Percentiles rank a stretch among this genome's conserved stretches.
phyloP scores from a whole-genome alignment of 495 filamentous ascomycete species.

The Hypoxylon lienhwacheense region DNA sequence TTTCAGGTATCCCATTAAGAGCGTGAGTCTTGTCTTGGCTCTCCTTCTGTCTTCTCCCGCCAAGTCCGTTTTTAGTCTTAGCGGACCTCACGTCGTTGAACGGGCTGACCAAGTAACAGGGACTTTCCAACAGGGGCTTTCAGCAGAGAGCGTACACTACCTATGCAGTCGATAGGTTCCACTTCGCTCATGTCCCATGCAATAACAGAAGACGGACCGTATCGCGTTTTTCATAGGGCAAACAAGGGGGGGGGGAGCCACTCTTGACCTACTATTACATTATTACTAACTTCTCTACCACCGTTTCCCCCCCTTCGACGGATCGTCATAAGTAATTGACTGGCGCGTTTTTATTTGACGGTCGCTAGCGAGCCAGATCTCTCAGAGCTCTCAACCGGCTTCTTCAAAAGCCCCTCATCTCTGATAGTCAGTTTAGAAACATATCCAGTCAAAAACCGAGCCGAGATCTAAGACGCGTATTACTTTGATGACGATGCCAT shows the following conservation, averaged over 20 bases:
- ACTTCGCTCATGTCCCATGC: conserved; percentile 36
- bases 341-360: conserved; percentile 39
- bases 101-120: conserved; percentile 37
- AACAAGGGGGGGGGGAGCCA: conserved; percentile 41
- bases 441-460: conserved; percentile 31
- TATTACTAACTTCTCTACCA: too few relatives aligned
- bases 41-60: conserved; percentile 13
- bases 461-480: conserved; percentile 25
- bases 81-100: conserved; percentile 24
- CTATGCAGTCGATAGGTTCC: too few relatives aligned
- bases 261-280: too few relatives aligned
- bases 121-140: conserved; percentile 38
- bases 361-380: conserved; percentile 35
- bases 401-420: conserved; percentile 35
- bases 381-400: conserved; percentile 21
- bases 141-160: too few relatives aligned
- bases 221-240: conserved; percentile 41
- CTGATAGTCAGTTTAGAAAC: conserved; percentile 27
- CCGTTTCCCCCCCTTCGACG: conserved; percentile 37
- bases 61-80: conserved; percentile 33
- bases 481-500: conserved; percentile 12
- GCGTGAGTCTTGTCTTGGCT: conserved; percentile 21
- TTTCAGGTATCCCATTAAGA: not conserved
- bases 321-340: conserved; percentile 36
- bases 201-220: conserved; percentile 35